Conservation (phyloP, 192 early-diverging fungal genomes). For the Backusella tarrabulga region DNA sequence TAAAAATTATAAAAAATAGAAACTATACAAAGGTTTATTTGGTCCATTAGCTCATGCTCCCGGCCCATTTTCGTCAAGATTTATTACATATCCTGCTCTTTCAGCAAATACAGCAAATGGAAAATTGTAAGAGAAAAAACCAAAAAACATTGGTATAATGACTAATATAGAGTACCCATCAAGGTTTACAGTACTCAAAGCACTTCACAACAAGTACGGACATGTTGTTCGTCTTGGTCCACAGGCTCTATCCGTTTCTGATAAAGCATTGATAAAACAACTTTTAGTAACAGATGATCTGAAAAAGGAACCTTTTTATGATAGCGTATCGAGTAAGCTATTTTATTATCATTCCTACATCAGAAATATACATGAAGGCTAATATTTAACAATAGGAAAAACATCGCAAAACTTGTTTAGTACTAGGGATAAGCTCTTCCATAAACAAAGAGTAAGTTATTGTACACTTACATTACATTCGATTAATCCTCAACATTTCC, state of each 20-base stretch:
- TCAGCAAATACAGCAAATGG: slow-evolving; percentile 1
- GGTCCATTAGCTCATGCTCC: slow-evolving; percentile 15
- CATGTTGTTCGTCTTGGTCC: slow-evolving; percentile 37
- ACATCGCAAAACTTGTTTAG: slow-evolving; percentile 23
- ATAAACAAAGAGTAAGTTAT: slow-evolving; percentile 31
- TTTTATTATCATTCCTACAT: background rate
- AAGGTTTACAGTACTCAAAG: background rate
- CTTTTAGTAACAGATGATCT: slow-evolving; percentile 27
- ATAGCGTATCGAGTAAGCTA: background rate
- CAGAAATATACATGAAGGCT: background rate
- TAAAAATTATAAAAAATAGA: slow-evolving; percentile 6
- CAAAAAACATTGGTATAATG: background rate
- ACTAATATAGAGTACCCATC: background rate
- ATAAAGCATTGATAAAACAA: slow-evolving; percentile 42
- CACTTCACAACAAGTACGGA: slow-evolving; percentile 39
- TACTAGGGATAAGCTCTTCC: slow-evolving; percentile 35
- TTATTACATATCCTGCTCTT: slow-evolving; percentile 5
- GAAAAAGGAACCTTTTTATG: slow-evolving; percentile 2
- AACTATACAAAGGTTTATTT: slow-evolving; percentile 25
- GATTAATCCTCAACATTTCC: background rate
- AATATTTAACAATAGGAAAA: background rate
- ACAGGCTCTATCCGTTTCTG: slow-evolving; percentile 33
- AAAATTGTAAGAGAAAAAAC: background rate
- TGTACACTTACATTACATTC: background rate
- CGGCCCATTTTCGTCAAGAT: slow-evolving; percentile 19